Base-by-base conservation (phyloP, 805 yeast species). In the Yarrowia bubula region DNA sequence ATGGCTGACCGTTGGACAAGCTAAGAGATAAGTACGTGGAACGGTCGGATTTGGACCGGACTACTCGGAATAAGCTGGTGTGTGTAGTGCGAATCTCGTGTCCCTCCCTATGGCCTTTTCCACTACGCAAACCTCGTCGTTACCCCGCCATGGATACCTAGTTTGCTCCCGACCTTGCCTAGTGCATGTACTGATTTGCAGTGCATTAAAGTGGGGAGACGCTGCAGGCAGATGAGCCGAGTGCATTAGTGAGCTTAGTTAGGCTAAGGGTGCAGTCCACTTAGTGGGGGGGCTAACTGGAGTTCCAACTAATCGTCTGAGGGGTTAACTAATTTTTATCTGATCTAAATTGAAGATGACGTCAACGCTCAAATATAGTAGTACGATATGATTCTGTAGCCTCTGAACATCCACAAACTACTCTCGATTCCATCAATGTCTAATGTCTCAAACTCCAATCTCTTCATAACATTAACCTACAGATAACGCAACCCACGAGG, bases 131-230 rank as follows among this genome's bases (percentile, higher is more conserved):
- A 22, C 28, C 28, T 22, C 28, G 4, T 22, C 28, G 28, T 22
- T 22, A 22, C 28, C 28, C 28, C 28, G 28, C 28, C 5, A 22
- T 22, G 28, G 28, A 22, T 22, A 22, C 28, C 28, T 22, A 22
- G 28, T 11, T 51, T 51, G 58, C 58, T 38, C 60, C 44, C 44
- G 44, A 51, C 60, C 60, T 51, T 38, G 44, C 60, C 9, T 51
- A 35, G 43, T 37, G 60, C 42, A 48, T 48, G 55, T 48, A 35
- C 44, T 38, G 60, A 37, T 37, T 39, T 39, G 38, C 22, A 28
- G 17, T 51, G 60, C 60, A 51, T 37, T 38, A 38, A 38, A 51
- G 60, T 51, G 60, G 60, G 60, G 60, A 28, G 44, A 51, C 6
- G 44, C 13, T 51, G 60, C 60, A 51, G 60, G 60, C 35, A 38